Evolutionary conservation across 2,329 filamentous ascomycete species (phyloP), one percentile per base, ranked within the genome.

Genomic region (Neofusicoccum laricinum): DNA sequence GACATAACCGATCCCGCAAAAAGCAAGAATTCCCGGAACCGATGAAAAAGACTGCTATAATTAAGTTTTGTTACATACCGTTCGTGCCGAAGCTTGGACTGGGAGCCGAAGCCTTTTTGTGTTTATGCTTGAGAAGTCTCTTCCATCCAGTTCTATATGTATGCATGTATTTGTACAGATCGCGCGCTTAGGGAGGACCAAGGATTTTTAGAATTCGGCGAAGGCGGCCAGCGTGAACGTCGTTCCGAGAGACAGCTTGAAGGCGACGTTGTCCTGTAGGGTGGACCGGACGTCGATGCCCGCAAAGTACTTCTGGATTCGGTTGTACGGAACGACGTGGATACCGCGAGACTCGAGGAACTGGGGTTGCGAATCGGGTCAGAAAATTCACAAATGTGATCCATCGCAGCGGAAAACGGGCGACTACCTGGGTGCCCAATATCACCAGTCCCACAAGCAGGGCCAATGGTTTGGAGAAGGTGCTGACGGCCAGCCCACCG

Each of bases 141-240:
- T 59, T 15, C 25, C 40, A 46, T 8, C 55, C n/a, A 19, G 25
- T 17, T 46, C 36, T 14, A 38, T 3, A 38, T 34, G 30, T 14
- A 25, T 25, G 25, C 25, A 25, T 25, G 41, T 46, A 36, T 11
- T 57, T 11, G 11, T 59, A 62, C 59, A 50, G 21, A 8, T 41
- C 21, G 34, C 36, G 21, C 14, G 11, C 25, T 15, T 17, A 34
- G 10, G 40, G 30, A 6, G 12, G 5, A 10, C 15, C n/a, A n/a
- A n/a, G 21, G 25, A 25, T 25, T 25, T 25, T 66, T 78, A 86
- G 64, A 89, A 82, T 58, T 80, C 75, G 71, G 82, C 82, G 81
- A 90, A 90, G 2, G 85, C 86, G 55, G 89, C 89, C 71, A 93
- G 77, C 30, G 88, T 85, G 77, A 93, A 93, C 32, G 90, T 90